A percentile compares a stretch with the other conserved stretches of the same genome.
Conservation (phyloP, 805 yeast genomes). For the Nakazawaea peltata region DNA sequence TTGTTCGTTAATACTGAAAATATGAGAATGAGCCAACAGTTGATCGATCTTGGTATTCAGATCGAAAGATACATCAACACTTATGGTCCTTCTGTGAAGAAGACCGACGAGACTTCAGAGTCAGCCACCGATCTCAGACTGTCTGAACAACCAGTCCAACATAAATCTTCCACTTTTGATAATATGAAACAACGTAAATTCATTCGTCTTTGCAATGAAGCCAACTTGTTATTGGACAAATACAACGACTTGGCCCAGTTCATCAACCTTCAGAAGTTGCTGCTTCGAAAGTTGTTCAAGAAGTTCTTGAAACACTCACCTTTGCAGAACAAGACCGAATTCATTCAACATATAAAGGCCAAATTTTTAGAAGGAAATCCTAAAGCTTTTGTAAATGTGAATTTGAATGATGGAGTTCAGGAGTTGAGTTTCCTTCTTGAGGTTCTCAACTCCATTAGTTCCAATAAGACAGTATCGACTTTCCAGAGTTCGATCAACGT, state of each 20-base stretch:
- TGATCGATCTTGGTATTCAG: slow-evolving; percentile 12
- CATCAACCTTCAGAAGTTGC: slow-evolving; percentile 66
- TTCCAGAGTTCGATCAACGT: slow-evolving; percentile 1
- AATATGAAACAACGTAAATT: slow-evolving; percentile 12
- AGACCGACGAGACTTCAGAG: background rate
- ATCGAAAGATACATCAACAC: slow-evolving; percentile 3
- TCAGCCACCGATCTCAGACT: too few relatives aligned
- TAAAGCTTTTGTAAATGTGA: slow-evolving; percentile 52
- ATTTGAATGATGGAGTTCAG: slow-evolving; percentile 52
- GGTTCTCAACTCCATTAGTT: slow-evolving; percentile 21
- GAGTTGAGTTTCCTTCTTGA: slow-evolving; percentile 51
- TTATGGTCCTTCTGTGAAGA: background rate
- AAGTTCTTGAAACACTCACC: slow-evolving; percentile 47
- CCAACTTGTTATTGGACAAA: slow-evolving; percentile 35
- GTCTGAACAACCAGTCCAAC: too few relatives aligned
- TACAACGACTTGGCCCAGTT: slow-evolving; percentile 64
- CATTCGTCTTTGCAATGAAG: slow-evolving; percentile 24
- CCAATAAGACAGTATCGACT: background rate
- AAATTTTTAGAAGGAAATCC: slow-evolving; percentile 27
- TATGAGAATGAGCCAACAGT: slow-evolving; percentile 57
- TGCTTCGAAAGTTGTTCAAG: slow-evolving; percentile 63
- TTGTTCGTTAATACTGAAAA: slow-evolving; percentile 60
- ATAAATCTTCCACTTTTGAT: background rate
- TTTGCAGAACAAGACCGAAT: slow-evolving; percentile 22
- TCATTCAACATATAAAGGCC: slow-evolving; percentile 22